These are phyloP conservation scores for Spergularia marina DNA, from an alignment of 148 eudicot species.

Conservation along the genomic window DNA sequence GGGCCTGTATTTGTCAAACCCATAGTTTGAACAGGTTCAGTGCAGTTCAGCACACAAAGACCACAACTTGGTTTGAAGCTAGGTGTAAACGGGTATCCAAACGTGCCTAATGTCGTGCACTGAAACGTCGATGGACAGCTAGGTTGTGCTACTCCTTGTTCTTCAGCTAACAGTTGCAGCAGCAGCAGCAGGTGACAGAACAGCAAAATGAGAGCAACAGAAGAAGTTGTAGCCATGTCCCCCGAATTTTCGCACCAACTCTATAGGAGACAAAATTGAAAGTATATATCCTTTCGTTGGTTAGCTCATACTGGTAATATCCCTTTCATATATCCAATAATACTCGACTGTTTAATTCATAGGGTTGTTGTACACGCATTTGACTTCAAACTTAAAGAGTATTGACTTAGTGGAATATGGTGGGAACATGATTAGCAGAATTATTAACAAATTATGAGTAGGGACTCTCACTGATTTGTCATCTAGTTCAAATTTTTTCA, in stretches of 20 bases:
- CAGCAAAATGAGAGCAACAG: constrained; percentile 2
- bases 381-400: constrained; percentile 23
- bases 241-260: not conserved
- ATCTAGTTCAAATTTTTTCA: not conserved
- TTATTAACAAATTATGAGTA: not conserved
- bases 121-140: constrained; percentile 35
- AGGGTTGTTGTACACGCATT: constrained; percentile 26
- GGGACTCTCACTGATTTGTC: not conserved
- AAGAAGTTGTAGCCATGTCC: constrained; percentile 22
- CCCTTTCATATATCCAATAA: not conserved
- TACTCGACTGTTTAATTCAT: not conserved
- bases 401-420: constrained; percentile 25
- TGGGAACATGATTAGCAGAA: not conserved
- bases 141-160: not conserved
- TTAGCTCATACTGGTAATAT: too few species aligned
- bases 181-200: constrained; percentile 9
- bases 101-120: constrained; percentile 16
- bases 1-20: constrained; percentile 7
- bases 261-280: not conserved
- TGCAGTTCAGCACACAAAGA: constrained; percentile 33
- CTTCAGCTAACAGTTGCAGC: constrained; percentile 17
- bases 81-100: constrained; percentile 37
- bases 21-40: constrained; percentile 14
- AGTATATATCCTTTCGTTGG: not conserved
- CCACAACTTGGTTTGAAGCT: constrained; percentile 27